These are phyloP conservation scores for Aaosphaeria pasadenensis DNA, from an alignment of 2,329 filamentous ascomycete genomes.

Conservation along the genomic window DNA sequence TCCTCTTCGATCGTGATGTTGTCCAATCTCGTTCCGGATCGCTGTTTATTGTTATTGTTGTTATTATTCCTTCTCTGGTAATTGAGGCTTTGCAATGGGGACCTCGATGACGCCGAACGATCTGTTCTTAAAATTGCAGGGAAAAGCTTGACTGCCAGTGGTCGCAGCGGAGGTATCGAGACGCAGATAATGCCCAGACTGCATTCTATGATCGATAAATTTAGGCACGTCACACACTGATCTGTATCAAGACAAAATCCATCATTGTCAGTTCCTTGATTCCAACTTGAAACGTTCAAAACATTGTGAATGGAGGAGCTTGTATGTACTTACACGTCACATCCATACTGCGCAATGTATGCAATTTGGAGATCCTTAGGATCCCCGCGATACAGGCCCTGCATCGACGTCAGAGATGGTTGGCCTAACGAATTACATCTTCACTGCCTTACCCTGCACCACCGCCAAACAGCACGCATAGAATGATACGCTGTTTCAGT, in stretches of 20 bases:
- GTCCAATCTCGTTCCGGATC: not conserved
- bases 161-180: constrained; percentile 25
- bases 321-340: constrained; percentile 18
- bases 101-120: constrained; percentile 2
- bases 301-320: not conserved
- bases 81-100: constrained; percentile 2
- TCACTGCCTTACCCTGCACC: constrained; percentile 17
- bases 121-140: constrained; percentile 9
- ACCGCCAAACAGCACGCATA: constrained; percentile 23
- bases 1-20: not conserved
- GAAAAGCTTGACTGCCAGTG: constrained; percentile 16
- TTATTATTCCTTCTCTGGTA: no score
- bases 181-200: constrained; percentile 26
- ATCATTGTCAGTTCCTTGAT: not conserved
- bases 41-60: not conserved
- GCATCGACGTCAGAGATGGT: constrained; percentile 1
- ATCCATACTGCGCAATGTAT: constrained; percentile 16
- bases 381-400: constrained; percentile 24
- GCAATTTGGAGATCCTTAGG: constrained; percentile 15
- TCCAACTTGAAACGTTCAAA: not conserved
- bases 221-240: constrained; percentile 16
- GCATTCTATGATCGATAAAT: constrained; percentile 26
- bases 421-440: not conserved
- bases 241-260: constrained; percentile 6
- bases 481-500: constrained; percentile 21